phyloP scores from a whole-genome alignment of 805 yeast species.

The Hanseniaspora osmophila region DNA sequence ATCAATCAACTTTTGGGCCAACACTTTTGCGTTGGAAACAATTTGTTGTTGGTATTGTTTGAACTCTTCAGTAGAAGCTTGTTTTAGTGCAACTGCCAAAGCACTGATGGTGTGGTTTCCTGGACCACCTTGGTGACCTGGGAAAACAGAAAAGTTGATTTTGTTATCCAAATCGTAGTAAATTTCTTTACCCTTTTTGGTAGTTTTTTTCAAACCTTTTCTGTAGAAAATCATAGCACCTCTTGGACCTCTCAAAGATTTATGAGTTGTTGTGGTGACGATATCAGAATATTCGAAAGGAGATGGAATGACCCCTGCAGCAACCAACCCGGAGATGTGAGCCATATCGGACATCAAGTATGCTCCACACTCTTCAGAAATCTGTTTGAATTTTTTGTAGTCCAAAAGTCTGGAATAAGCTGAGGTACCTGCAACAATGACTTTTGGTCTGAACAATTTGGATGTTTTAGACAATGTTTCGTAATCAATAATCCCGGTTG shows the following conservation, averaged over 20 bases:
- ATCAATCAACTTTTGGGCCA: conserved; percentile 51
- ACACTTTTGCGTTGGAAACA: conserved; percentile 63
- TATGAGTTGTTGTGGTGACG: conserved; percentile 95
- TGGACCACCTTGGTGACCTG: conserved; percentile 99
- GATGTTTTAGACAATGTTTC: conserved; percentile 77
- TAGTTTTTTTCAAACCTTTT: conserved; percentile 76
- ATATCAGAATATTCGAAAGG: conserved; percentile 91
- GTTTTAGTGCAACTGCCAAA: conserved; percentile 86
- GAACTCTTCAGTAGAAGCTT: conserved; percentile 80
- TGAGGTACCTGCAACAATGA: conserved; percentile 92
- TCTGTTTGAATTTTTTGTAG: conserved; percentile 77
- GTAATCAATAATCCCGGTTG: conserved; percentile 85
- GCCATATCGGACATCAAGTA: conserved; percentile 93
- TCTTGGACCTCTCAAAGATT: conserved; percentile 96
- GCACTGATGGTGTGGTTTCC: conserved; percentile 97
- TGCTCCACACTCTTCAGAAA: conserved; percentile 88
- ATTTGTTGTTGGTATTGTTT: conserved; percentile 75
- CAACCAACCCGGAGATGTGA: conserved; percentile 88
- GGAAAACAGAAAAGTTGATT: conserved; percentile 95
- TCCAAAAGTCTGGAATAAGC: conserved; percentile 88
- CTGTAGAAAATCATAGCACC: conserved; percentile 97
- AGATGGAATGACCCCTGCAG: conserved; percentile 86
- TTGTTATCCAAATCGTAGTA: conserved; percentile 77
- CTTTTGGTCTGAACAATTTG: conserved; percentile 80
- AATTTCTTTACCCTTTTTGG: conserved; percentile 74